These are phyloP conservation scores for Chlorella sp. DNA, from an alignment of 139 green algal genomes.

Conservation along the genomic window DNA sequence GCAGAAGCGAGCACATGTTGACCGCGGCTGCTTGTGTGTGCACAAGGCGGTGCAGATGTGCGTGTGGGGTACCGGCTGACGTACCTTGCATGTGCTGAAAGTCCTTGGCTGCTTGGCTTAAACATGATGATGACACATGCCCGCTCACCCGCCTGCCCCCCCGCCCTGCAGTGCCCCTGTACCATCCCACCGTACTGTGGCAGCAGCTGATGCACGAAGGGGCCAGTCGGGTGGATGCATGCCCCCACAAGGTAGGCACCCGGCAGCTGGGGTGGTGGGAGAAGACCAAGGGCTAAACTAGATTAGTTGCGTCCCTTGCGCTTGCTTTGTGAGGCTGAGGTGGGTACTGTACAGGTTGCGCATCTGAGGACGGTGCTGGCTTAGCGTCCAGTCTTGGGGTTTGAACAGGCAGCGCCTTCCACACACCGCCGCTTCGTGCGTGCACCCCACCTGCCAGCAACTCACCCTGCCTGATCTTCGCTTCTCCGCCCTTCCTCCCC, in stretches of 20 bases:
- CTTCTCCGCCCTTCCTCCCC: background rate
- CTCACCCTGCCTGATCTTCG: too few relatives aligned
- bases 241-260: background rate
- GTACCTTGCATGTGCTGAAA: background rate
- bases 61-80: too few relatives aligned
- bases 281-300: background rate
- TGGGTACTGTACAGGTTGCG: background rate
- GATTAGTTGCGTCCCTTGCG: too few relatives aligned
- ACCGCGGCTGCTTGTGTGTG: too few relatives aligned
- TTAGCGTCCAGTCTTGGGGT: too few relatives aligned
- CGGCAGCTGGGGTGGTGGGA: background rate
- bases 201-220: constrained; percentile 47
- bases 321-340: background rate
- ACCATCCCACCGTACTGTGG: constrained; percentile 49
- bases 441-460: too few relatives aligned
- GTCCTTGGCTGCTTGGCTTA: background rate
- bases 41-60: too few relatives aligned
- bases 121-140: background rate
- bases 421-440: too few relatives aligned
- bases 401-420: too few relatives aligned
- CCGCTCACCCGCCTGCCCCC: background rate
- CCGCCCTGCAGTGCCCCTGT: constrained; percentile 47
- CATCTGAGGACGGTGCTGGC: too few relatives aligned
- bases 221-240: constrained; percentile 8
- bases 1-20: too few relatives aligned